Evolutionary conservation across 2,329 filamentous ascomycete species (phyloP).

Genomic region (Helicocarpus griseus): DNA sequence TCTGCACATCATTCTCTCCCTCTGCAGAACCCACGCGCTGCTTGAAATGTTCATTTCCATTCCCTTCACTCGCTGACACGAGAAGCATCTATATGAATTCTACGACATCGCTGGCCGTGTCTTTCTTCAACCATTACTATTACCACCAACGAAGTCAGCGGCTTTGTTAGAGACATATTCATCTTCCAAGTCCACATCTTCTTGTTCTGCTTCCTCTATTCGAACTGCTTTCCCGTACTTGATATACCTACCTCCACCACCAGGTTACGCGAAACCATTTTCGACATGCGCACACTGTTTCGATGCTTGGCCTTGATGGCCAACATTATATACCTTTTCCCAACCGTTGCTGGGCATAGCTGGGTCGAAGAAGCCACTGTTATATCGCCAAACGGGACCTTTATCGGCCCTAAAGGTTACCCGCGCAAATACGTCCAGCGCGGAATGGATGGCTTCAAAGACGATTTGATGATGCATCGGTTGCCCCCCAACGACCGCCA

Average conservation of each 20-base stretch:
- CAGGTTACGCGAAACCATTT: neutral
- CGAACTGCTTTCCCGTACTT: neutral
- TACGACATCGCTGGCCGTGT: slow-evolving; percentile 6
- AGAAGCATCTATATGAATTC: slow-evolving; percentile 5
- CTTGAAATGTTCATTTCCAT: neutral
- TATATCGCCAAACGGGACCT: slow-evolving; percentile 64
- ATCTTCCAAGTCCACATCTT: neutral
- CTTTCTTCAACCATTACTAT: slow-evolving; percentile 1
- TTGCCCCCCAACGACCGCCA: slow-evolving; percentile 46
- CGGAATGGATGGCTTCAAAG: slow-evolving; percentile 45
- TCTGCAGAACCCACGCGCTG: neutral
- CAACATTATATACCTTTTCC: slow-evolving; percentile 20
- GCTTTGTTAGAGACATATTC: neutral
- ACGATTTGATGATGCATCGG: slow-evolving; percentile 52
- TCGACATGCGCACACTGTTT: neutral
- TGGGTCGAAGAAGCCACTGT: slow-evolving; percentile 73
- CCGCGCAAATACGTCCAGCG: slow-evolving; percentile 61
- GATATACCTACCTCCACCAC: neutral
- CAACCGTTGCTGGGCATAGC: slow-evolving; percentile 50
- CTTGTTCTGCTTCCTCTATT: neutral
- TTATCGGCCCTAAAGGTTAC: slow-evolving; percentile 62
- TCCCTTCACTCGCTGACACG: slow-evolving; percentile 4
- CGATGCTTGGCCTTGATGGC: slow-evolving; percentile 6
- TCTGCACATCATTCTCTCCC: neutral
- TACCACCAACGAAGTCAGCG: neutral